Base-by-base conservation (phyloP, 805 yeast genomes). In the Sugiyamaella boreocaroliniensis region DNA sequence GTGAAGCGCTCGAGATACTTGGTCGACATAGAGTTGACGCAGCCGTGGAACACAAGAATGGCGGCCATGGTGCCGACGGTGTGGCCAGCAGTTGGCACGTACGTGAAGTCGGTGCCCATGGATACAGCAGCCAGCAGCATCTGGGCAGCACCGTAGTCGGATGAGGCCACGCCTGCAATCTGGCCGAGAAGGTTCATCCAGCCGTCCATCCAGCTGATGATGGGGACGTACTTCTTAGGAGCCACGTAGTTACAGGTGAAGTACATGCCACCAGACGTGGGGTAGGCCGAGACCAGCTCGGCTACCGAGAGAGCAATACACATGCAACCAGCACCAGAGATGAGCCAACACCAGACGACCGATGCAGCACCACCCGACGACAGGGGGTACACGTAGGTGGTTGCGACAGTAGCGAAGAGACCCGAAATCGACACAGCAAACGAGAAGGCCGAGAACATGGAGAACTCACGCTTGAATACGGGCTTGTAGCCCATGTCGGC, bases 401-500 rank as follows among this genome's bases (percentile, higher is more conserved):
- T 78, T 10, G 84, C 72, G 34, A 81, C 76, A 42, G 85, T 79
- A 12, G 86, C 86, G 66, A 81, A 75, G 46, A 82, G 70, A 16
- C 86, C 86, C 65, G 83, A 82, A 57, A 81, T 80, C 29, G 83
- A 78, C 43, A 80, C 76, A 2, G 85, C 85, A 57, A 81, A 81
- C 2, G 85, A 83, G 58, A 78, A 81, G 10, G 83, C 82, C 45
- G 83, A 80, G 45, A 80, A 58, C 52, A 81, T 74, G n/a, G 78
- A 73, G 67, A 80, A 82, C 47, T 73, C 75, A 64, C 88, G 76
- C 54, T 66, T 70, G 55, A 83, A 72, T 57, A 82, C 86, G 63
- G 80, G 83, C 62, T 78, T 78, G 61, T 82, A 82, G 18, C 87
- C 88, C 53, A 81, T 68, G 49, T 72, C 73, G 11, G 60, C 61